Percentiles rank a stretch among this genome's conserved stretches.
Evolutionary conservation across 1,284 basidiomycete species (phyloP).

Genomic region (Cystobasidiaceae sp.): DNA sequence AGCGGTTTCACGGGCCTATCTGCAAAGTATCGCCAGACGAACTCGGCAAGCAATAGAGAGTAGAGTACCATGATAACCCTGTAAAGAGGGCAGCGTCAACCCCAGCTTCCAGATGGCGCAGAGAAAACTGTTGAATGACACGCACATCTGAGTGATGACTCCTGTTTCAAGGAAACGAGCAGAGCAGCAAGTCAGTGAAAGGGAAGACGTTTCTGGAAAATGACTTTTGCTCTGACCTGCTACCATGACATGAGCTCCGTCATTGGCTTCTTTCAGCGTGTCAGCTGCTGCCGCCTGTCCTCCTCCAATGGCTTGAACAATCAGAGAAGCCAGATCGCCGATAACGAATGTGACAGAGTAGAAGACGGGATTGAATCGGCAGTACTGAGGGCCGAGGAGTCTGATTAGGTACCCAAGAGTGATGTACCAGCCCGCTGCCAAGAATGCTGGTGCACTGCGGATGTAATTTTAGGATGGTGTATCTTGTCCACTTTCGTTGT

Average conservation of each 20-base stretch:
- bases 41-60: conserved; percentile 51
- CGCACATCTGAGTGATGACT: conserved; percentile 55
- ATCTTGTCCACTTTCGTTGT: too few relatives aligned
- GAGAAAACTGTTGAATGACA: conserved; percentile 45
- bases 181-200: too few relatives aligned
- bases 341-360: conserved; percentile 34
- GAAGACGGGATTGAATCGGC: conserved; percentile 47
- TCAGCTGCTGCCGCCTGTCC: conserved; percentile 52
- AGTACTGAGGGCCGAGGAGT: conserved; percentile 53
- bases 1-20: conserved; percentile 48
- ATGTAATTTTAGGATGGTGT: too few relatives aligned
- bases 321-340: conserved; percentile 50
- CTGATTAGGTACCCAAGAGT: conserved; percentile 53
- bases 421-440: conserved; percentile 48
- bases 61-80: conserved; percentile 50
- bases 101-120: neutral
- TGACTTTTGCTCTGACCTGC: too few relatives aligned
- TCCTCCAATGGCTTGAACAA: conserved; percentile 57
- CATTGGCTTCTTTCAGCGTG: conserved; percentile 16
- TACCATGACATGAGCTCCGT: conserved; percentile 53
- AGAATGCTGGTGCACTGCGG: conserved; percentile 18
- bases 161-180: too few relatives aligned
- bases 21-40: conserved; percentile 50
- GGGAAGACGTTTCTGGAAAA: too few relatives aligned
- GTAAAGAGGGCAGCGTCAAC: neutral